These are phyloP conservation scores for Hylodesmum podocarpum DNA, from an alignment of 306 rosid species.

Conservation along the genomic window DNA sequence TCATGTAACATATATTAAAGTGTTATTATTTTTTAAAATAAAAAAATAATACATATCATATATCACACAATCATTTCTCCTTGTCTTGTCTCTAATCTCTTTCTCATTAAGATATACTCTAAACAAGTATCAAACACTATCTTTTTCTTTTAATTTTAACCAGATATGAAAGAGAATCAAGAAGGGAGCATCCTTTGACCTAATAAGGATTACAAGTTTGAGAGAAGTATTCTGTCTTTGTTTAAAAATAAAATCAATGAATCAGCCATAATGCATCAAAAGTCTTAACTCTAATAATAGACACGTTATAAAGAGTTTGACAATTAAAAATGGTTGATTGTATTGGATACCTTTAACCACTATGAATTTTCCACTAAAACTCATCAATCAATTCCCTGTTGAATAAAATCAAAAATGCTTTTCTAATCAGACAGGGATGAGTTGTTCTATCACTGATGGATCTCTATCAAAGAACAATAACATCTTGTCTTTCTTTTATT, in stretches of 20 bases:
- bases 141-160: background rate
- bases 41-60: too few relatives aligned
- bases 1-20: too few relatives aligned
- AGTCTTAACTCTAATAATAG: conserved; percentile 16
- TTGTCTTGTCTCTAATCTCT: background rate
- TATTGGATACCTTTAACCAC: conserved; percentile 25
- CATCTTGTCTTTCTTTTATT: too few relatives aligned
- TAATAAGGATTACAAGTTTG: background rate
- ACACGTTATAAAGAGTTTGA: background rate
- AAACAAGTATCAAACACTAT: background rate
- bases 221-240: background rate
- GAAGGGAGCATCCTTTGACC: background rate
- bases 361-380: background rate
- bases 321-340: background rate
- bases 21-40: too few relatives aligned
- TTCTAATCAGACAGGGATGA: background rate
- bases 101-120: background rate
- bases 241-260: too few relatives aligned
- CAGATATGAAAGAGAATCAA: background rate
- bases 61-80: too few relatives aligned
- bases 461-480: background rate
- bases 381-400: conserved; percentile 3
- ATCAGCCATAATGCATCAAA: background rate
- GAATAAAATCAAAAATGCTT: conserved; percentile 22
- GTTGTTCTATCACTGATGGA: conserved; percentile 10